Conservation (phyloP, 371 early-diverging fungal species). For the Apophysomyces elegans region DNA sequence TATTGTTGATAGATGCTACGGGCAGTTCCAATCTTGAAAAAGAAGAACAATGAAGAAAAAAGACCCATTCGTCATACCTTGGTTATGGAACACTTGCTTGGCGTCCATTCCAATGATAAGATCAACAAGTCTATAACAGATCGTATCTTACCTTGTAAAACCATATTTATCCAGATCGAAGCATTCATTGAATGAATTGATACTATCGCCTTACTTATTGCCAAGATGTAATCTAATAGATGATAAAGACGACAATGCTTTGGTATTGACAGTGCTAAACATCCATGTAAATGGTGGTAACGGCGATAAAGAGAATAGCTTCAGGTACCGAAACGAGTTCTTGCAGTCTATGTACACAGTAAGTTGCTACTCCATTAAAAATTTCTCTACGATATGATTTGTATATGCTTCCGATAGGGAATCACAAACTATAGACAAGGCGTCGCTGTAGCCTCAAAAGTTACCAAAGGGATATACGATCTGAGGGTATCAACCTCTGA, state of each 20-base stretch:
- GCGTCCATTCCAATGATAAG: neutral
- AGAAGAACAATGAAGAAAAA: too few species aligned
- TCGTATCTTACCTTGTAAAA: neutral
- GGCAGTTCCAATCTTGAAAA: too few species aligned
- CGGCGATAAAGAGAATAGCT: neutral
- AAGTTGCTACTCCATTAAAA: neutral
- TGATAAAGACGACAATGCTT: neutral
- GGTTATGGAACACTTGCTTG: neutral
- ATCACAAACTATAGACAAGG: neutral
- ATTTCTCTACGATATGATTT: constrained; percentile 1
- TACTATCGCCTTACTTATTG: neutral
- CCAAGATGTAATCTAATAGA: neutral
- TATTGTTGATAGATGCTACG: too few species aligned
- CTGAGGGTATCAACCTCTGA: neutral
- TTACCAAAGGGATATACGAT: neutral
- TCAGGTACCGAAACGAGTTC: neutral
- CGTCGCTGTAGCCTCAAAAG: neutral
- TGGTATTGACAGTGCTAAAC: neutral
- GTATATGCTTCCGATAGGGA: neutral
- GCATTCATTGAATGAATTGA: neutral
- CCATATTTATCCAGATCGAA: neutral
- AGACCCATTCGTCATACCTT: neutral
- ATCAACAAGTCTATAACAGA: neutral
- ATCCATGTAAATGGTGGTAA: neutral
- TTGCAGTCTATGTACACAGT: neutral